phyloP scores from a whole-genome alignment of 768 basidiomycete species.

The Gautieria morchelliformis region DNA sequence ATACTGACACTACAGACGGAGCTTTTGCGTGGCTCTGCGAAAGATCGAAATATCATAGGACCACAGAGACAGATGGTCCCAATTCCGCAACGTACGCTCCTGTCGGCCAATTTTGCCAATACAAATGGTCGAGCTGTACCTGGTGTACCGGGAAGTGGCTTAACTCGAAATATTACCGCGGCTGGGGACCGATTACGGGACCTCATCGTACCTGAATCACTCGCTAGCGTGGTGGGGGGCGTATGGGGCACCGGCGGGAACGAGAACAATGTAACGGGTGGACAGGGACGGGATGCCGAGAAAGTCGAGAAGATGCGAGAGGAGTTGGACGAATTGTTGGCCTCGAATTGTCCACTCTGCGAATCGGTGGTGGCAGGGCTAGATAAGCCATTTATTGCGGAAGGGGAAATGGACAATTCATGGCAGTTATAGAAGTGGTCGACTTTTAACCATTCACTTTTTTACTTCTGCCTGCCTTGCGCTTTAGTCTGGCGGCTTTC shows the following conservation, averaged over 20 bases:
- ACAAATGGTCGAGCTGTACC: constrained; percentile 46
- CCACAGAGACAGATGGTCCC: constrained; percentile 22
- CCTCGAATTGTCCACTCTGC: constrained; percentile 87
- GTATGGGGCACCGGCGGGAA: constrained; percentile 24
- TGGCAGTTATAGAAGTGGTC: constrained; percentile 50
- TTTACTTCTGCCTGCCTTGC: constrained; percentile 67
- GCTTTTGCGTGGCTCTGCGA: constrained; percentile 49
- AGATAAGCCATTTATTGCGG: constrained; percentile 78
- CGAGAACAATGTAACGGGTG: constrained; percentile 24
- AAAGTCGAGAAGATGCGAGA: constrained; percentile 64
- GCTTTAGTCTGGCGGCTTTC: constrained; percentile 63
- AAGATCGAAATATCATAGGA: constrained; percentile 20
- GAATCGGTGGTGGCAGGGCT: constrained; percentile 80
- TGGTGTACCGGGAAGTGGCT: constrained; percentile 33
- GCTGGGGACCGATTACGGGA: constrained; percentile 87
- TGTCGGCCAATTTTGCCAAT: constrained; percentile 64
- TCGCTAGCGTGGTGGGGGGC: constrained; percentile 62
- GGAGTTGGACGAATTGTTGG: constrained; percentile 84
- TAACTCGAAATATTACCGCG: constrained; percentile 74
- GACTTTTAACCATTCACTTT: constrained; percentile 61
- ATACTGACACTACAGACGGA: constrained; percentile 82
- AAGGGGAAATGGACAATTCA: constrained; percentile 68
- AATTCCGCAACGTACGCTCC: constrained; percentile 46
- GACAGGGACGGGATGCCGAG: constrained; percentile 37
- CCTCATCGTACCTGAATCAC: constrained; percentile 87